These are phyloP conservation scores for Digitaria exilis DNA, from an alignment of 202 grass and related monocot genomes.

Conservation along the genomic window DNA sequence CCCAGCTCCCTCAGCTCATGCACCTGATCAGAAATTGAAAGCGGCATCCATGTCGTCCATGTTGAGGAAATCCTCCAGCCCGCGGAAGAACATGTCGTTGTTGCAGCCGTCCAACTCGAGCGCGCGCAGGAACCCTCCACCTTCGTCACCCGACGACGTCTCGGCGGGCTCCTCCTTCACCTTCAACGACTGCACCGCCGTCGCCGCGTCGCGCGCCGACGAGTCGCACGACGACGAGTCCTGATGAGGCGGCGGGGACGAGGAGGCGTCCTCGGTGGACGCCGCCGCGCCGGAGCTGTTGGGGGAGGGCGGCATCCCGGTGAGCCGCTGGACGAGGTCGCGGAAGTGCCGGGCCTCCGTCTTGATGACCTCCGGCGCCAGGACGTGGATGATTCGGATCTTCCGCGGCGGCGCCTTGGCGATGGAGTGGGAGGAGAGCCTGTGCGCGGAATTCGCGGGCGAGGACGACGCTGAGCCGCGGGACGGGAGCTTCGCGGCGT, in stretches of 20 bases:
- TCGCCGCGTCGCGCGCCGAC: constrained; percentile 10
- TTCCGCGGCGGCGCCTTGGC: constrained; percentile 43
- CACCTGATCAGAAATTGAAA: constrained; percentile 30
- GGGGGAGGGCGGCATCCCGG: constrained; percentile 52
- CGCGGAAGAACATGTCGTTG: constrained; percentile 33
- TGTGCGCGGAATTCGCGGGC: constrained; percentile 8
- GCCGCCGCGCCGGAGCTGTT: neutral
- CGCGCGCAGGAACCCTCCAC: constrained; percentile 26
- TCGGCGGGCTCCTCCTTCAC: constrained; percentile 27
- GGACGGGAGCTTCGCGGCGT: constrained; percentile 29
- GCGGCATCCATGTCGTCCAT: constrained; percentile 2
- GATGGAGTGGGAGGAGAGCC: constrained; percentile 40
- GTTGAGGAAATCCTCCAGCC: constrained; percentile 35
- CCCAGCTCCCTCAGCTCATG: constrained; percentile 9
- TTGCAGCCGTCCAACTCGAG: constrained; percentile 33
- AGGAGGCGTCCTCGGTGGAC: neutral
- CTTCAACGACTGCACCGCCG: constrained; percentile 18
- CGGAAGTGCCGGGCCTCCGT: constrained; percentile 76
- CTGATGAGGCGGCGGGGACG: neutral
- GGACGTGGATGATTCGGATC: constrained; percentile 76
- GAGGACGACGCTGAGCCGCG: neutral
- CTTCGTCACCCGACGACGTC: constrained; percentile 2
- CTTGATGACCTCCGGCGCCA: constrained; percentile 77
- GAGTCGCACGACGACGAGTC: constrained; percentile 27
- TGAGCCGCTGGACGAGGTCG: constrained; percentile 80